These are phyloP conservation scores for Punctularia strigosozonata DNA, from an alignment of 768 basidiomycete genomes.

Conservation along the genomic window DNA sequence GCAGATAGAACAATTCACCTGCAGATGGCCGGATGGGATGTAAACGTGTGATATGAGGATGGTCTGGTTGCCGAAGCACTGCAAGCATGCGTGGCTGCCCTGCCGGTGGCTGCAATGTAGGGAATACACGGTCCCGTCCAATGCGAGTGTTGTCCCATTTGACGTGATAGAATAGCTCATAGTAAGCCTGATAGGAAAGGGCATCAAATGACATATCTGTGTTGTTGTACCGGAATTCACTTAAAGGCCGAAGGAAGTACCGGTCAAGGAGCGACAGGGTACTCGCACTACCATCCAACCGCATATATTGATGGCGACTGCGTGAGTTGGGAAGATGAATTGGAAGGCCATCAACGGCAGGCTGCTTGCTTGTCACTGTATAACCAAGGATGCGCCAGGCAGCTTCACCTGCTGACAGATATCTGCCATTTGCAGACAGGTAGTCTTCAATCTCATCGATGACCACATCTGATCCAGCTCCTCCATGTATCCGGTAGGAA, in stretches of 20 bases:
- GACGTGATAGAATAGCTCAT: slow-evolving; percentile 7
- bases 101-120: background rate
- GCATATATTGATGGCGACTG: slow-evolving; percentile 14
- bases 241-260: slow-evolving; percentile 10
- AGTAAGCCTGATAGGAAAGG: slow-evolving; percentile 12
- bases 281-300: background rate
- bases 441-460: slow-evolving; percentile 25
- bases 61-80: background rate
- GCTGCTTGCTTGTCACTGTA: slow-evolving; percentile 21
- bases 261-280: slow-evolving; percentile 9
- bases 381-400: slow-evolving; percentile 25
- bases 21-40: slow-evolving; percentile 13
- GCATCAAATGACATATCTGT: slow-evolving; percentile 2
- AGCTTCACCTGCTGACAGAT: slow-evolving; percentile 23
- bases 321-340: slow-evolving; percentile 17
- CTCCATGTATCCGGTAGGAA: slow-evolving; percentile 3
- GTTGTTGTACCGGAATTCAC: slow-evolving; percentile 2
- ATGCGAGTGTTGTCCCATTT: slow-evolving; percentile 3
- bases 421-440: slow-evolving; percentile 20
- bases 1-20: slow-evolving; percentile 24
- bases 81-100: background rate
- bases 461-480: background rate
- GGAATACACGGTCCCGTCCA: background rate
- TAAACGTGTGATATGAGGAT: slow-evolving; percentile 14
- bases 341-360: slow-evolving; percentile 20